Percentiles rank a stretch among this genome's conserved stretches.
phyloP scores from a whole-genome alignment of 2,329 filamentous ascomycete genomes.

The Tolypocladium guangdongense region DNA sequence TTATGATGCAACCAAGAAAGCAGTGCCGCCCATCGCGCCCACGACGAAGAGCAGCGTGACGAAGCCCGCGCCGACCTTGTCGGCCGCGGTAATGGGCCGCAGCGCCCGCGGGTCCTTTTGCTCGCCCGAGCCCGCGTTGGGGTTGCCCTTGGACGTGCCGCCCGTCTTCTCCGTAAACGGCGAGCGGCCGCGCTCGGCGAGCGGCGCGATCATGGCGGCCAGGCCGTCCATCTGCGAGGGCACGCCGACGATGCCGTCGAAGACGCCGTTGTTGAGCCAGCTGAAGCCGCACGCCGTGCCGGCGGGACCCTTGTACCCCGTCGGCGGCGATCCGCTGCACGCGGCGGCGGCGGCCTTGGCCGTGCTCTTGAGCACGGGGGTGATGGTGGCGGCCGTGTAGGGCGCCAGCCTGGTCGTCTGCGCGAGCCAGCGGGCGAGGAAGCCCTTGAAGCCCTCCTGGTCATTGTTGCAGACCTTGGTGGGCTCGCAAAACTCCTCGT shows the following conservation, averaged over 20 bases:
- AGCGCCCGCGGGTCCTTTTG: constrained; percentile 15
- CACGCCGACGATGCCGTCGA: constrained; percentile 51
- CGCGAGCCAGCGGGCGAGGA: constrained; percentile 57
- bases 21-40: constrained; percentile 36
- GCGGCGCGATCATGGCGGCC: constrained; percentile 49
- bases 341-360: constrained; percentile 40
- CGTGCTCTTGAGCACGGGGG: constrained; percentile 37
- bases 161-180: constrained; percentile 44
- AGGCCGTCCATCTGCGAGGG: constrained; percentile 62
- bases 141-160: constrained; percentile 45
- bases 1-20: constrained; percentile 35
- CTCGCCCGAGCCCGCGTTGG: constrained; percentile 16
- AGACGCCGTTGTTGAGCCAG: constrained; percentile 43
- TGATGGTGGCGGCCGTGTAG: constrained; percentile 36
- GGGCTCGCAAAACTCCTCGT: constrained; percentile 57
- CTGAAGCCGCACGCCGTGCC: constrained; percentile 57
- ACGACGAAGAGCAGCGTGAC: constrained; percentile 38
- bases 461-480: constrained; percentile 54
- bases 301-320: constrained; percentile 37
- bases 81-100: constrained; percentile 32
- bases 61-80: constrained; percentile 45
- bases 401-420: constrained; percentile 44
- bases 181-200: constrained; percentile 31
- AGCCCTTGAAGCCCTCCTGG: constrained; percentile 67
- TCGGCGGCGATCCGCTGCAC: constrained; percentile 36